Conservation (phyloP, 345 rosid species). For the Iberis pinnata region DNA sequence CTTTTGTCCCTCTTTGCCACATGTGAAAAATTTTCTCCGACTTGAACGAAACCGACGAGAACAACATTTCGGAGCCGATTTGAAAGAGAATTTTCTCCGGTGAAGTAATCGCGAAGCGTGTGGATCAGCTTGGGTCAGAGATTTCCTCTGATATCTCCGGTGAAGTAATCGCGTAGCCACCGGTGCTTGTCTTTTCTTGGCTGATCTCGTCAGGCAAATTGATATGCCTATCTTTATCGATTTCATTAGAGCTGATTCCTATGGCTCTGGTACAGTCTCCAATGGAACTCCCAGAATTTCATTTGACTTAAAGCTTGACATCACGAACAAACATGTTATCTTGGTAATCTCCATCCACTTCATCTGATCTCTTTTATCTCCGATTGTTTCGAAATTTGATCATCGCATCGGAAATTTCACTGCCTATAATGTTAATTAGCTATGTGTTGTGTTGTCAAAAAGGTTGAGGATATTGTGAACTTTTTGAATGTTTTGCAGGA, state of each 20-base stretch:
- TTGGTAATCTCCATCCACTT: constrained; percentile 46
- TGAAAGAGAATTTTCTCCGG: constrained; percentile 47
- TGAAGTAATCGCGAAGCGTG: constrained; percentile 49
- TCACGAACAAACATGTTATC: constrained; percentile 55
- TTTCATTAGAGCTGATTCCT: constrained; percentile 63
- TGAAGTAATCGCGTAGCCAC: constrained; percentile 61
- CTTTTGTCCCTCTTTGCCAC: too few species aligned
- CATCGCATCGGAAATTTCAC: neutral
- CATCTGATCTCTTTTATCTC: neutral
- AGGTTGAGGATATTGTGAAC: constrained; percentile 98
- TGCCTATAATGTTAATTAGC: neutral
- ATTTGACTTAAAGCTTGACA: constrained; percentile 59
- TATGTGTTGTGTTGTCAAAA: constrained; percentile 16
- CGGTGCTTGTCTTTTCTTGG: constrained; percentile 74
- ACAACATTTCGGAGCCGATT: too few species aligned
- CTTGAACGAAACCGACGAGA: too few species aligned
- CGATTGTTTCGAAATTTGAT: neutral
- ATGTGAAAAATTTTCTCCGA: too few species aligned
- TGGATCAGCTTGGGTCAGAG: constrained; percentile 50
- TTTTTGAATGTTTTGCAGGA: too few species aligned
- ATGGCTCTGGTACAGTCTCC: constrained; percentile 60
- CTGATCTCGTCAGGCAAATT: constrained; percentile 63
- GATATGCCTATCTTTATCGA: constrained; percentile 54
- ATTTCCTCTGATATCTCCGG: constrained; percentile 33
- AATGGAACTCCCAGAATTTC: constrained; percentile 52